Evolutionary conservation across 1,284 basidiomycete genomes (phyloP), one percentile per base, ranked within the genome.

Genomic region (Cutaneotrichosporon sp.): DNA sequence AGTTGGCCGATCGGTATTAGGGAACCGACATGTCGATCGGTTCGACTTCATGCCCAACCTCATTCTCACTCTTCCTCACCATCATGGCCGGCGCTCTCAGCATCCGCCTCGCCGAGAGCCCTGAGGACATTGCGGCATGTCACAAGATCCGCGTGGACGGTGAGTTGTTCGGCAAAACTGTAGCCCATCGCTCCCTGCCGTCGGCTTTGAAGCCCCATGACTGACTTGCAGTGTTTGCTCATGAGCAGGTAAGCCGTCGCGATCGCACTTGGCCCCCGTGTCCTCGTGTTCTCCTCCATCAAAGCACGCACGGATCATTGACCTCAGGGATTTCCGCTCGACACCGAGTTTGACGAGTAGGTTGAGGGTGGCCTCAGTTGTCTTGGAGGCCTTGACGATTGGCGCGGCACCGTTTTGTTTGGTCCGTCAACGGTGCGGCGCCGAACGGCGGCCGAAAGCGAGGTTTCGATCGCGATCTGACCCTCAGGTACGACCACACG

Each of bases 161-260:
- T 73, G 55, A 35, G 67, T 61, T 22, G n/a, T n/a, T 5, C 20
- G n/a, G n/a, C n/a, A n/a, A n/a, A n/a, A n/a, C n/a, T n/a, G n/a
- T n/a, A n/a, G n/a, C n/a, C n/a, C n/a, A n/a, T n/a, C n/a, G n/a
- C n/a, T n/a, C n/a, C n/a, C n/a, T n/a, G n/a, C n/a, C n/a, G n/a
- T n/a, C n/a, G n/a, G n/a, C n/a, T n/a, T n/a, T n/a, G n/a, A n/a
- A n/a, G n/a, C n/a, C n/a, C n/a, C n/a, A n/a, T n/a, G n/a, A n/a
- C n/a, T n/a, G n/a, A n/a, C n/a, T n/a, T n/a, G n/a, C 53, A 72
- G 72, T 75, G 14, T 75, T 75, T 46, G 60, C 63, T 9, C 66
- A 70, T 7, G 73, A 74, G 56, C 71, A 74, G 61, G 71, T 72
- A 32, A 44, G 65, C 49, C 35, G 10, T 8, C 11, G 3, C 12